Evolutionary conservation across 2,329 filamentous ascomycete genomes (phyloP), one percentile per base, ranked within the genome.

Genomic region (Elsinoe ampelina): DNA sequence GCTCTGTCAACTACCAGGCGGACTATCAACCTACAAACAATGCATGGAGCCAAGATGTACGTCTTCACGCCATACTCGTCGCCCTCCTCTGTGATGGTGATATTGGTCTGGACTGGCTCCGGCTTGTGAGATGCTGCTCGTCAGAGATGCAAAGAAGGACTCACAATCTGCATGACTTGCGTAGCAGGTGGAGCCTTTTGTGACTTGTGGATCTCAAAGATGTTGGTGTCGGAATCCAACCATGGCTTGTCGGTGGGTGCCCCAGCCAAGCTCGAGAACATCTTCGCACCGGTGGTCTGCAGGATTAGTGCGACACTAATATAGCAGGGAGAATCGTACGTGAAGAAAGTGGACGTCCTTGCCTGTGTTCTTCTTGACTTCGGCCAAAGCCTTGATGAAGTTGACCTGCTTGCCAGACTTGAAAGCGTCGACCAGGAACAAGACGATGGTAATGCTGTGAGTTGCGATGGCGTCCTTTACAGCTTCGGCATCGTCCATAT

Each of bases 11-110:
- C 2, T 13, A 5, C 3, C 11, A 6, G 26, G 7, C 12, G 4
- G 51, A 10, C n/a, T 8, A 13, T 11, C 19, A 19, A 47, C 54
- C 8, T 20, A 56, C 54, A 60, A 12, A 81, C 78, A 26, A 80
- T 74, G 61, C 78, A 80, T 1, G 78, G 78, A 0, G 66, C 67
- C 62, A 80, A 80, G n/a, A 80, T 72, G 60, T 80, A 80, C 57
- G 71, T 74, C 30, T 67, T 68, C 2, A 80, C 75, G 0, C 74
- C 75, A 12, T 70, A 58, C 10, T 61, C 61, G 20, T 75, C 72
- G 5, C 71, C 70, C 5, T 68, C 64, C 15, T 78, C 75, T 35
- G 78, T 73, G 7, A 79, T 67, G 0, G 58, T 63, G 36, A 66
- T 70, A 58, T 79, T 79, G 6, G 72, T 68, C 0, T 66, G 59